These are phyloP conservation scores for Penicillium manginii DNA, from an alignment of 495 filamentous ascomycete species.

Conservation along the genomic window DNA sequence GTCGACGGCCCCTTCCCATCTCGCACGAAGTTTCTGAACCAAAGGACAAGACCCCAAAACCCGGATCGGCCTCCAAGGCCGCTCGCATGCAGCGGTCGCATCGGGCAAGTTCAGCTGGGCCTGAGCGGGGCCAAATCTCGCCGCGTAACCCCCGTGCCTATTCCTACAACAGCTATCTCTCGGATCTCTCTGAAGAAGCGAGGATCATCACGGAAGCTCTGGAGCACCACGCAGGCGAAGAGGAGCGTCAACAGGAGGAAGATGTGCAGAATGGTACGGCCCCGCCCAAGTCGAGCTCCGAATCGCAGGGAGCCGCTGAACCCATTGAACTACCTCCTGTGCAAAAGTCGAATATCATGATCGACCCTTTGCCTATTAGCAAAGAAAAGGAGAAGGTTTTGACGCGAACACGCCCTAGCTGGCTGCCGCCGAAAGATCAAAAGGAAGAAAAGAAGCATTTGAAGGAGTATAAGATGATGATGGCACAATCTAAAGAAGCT, in stretches of 20 bases:
- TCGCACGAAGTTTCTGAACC: constrained; percentile 42
- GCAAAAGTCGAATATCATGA: constrained; percentile 88
- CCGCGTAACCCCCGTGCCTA: constrained; percentile 67
- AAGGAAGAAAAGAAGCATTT: constrained; percentile 91
- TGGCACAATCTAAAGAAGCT: constrained; percentile 76
- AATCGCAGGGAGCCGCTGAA: constrained; percentile 61
- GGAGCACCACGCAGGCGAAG: constrained; percentile 78
- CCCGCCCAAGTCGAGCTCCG: constrained; percentile 47
- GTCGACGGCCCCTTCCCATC: constrained; percentile 45
- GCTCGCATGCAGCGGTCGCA: constrained; percentile 36
- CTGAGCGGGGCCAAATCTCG: constrained; percentile 49
- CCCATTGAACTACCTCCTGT: constrained; percentile 76
- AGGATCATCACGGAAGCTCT: constrained; percentile 86
- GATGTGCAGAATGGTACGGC: constrained; percentile 52
- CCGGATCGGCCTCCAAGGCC: constrained; percentile 34
- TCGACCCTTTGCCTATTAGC: constrained; percentile 92
- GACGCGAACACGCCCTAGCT: constrained; percentile 87
- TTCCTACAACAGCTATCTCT: constrained; percentile 82
- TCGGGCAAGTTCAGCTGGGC: constrained; percentile 50
- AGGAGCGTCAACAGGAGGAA: constrained; percentile 55
- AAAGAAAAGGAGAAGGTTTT: constrained; percentile 96
- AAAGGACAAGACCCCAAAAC: constrained; percentile 8
- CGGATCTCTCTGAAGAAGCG: constrained; percentile 82
- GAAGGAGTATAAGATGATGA: constrained; percentile 92
- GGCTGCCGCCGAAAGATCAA: constrained; percentile 92